phyloP scores from a whole-genome alignment of 441 rosid species.

The Aleurites moluccanus region DNA sequence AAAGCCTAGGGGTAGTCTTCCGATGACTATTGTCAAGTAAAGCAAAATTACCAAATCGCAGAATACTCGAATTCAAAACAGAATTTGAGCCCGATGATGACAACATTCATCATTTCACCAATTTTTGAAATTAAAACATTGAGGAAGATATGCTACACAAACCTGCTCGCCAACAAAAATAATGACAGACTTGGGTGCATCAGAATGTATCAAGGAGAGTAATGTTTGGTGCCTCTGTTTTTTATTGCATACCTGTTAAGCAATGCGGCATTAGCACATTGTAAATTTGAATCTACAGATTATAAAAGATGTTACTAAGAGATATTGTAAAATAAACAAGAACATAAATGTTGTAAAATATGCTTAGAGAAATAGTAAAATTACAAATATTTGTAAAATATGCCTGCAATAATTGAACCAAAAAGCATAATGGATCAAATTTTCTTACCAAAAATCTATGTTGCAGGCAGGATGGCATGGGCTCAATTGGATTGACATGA shows the following conservation, averaged over 20 bases:
- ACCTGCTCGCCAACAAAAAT: conserved; percentile 91
- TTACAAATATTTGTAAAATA: background rate
- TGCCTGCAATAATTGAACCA: background rate
- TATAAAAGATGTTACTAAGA: background rate
- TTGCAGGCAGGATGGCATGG: conserved; percentile 71
- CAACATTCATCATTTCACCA: background rate
- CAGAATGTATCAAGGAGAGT: conserved; percentile 56
- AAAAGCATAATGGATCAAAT: conserved; percentile 8
- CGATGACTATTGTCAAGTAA: background rate
- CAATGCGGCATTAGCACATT: conserved; percentile 16
- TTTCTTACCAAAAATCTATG: conserved; percentile 71
- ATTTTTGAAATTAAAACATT: conserved; percentile 3
- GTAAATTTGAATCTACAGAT: background rate
- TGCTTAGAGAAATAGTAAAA: too few species aligned
- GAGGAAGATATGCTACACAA: conserved; percentile 23
- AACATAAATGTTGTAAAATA: background rate
- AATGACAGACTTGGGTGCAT: conserved; percentile 66
- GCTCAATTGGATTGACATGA: conserved; percentile 68
- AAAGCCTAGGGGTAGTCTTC: background rate
- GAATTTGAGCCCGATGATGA: background rate
- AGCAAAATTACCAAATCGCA: background rate
- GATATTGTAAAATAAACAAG: background rate
- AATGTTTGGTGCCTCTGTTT: conserved; percentile 49
- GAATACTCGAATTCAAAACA: background rate
- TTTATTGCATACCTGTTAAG: conserved; percentile 58